These are phyloP conservation scores for Trichoderma erinaceum DNA, from an alignment of 495 filamentous ascomycete species.

Conservation along the genomic window DNA sequence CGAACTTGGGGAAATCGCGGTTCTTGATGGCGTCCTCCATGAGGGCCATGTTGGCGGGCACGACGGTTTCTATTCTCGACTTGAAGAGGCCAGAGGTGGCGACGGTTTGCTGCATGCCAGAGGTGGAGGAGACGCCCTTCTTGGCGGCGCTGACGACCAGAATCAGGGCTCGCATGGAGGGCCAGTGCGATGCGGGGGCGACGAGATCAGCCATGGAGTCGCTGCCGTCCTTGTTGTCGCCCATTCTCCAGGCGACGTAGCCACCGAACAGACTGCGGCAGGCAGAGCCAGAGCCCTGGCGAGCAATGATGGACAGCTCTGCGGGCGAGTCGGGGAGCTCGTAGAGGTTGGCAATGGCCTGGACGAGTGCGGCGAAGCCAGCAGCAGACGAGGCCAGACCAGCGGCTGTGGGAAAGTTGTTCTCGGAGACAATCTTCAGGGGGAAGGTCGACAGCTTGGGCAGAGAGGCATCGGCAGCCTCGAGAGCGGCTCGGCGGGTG, in stretches of 20 bases:
- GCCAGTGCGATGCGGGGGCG: constrained; percentile 83
- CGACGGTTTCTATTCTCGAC: constrained; percentile 61
- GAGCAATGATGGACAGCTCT: constrained; percentile 79
- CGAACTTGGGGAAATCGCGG: constrained; percentile 81
- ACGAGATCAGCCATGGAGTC: constrained; percentile 84
- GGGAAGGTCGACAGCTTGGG: constrained; percentile 69
- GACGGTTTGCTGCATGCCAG: constrained; percentile 95
- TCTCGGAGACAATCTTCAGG: constrained; percentile 80
- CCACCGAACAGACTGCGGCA: constrained; percentile 89
- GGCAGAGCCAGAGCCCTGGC: constrained; percentile 92
- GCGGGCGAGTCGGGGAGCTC: constrained; percentile 67
- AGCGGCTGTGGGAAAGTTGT: constrained; percentile 99
- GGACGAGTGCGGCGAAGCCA: constrained; percentile 89
- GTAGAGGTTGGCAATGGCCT: constrained; percentile 89
- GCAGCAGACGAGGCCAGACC: constrained; percentile 89
- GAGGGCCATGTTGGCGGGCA: constrained; percentile 74
- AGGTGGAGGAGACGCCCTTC: constrained; percentile 86
- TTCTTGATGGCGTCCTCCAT: constrained; percentile 77
- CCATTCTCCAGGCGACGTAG: constrained; percentile 89
- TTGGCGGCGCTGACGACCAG: constrained; percentile 87
- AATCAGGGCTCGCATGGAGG: constrained; percentile 84
- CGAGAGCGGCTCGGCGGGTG: constrained; percentile 64
- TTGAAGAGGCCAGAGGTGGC: constrained; percentile 76
- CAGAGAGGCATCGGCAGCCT: constrained; percentile 60
- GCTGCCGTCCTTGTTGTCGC: constrained; percentile 61